Base-by-base conservation (phyloP, 108 stramenopile genomes). In the Stephanodiscus triporus region DNA sequence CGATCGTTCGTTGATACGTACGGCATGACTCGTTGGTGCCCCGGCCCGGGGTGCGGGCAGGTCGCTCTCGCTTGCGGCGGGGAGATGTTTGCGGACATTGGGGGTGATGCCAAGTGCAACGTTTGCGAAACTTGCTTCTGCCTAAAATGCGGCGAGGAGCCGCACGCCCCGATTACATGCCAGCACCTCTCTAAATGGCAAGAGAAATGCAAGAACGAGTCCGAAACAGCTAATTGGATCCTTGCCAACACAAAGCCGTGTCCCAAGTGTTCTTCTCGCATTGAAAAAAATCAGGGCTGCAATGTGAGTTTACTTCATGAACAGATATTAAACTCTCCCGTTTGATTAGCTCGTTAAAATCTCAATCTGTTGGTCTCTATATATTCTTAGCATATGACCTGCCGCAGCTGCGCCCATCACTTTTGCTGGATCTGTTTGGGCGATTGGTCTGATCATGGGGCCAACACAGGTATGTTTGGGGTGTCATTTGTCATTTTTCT, bases 371-470 rank as follows among this genome's bases (percentile, higher is more conserved):
- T 24, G 53, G 2, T 54, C 24, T 14, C 23, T 54, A 4, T 6
- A 54, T 54, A 11, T 9, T 54, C 9, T 11, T 22, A 54, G 81
- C 98, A 99, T 93, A 99, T 99, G 95, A 96, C 93, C 40, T 87
- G 87, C 72, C 83, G 83, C 43, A 64, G 76, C 29, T 91, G 86
- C 66, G 80, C 85, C 61, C 68, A 84, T 66, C 98, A 99, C 75
- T 99, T 99, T 73, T 99, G 99, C 86, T 99, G 99, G 99, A 98
- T 99, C 70, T 99, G 99, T 73, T 85, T 95, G 89, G 96, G 95
- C 8, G 80, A 90, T 65, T 99, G 99, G 99, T 54, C 55, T 9
- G 92, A 94, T 27, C 99, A 99, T 79, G 99, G 98, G 2, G 88
- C 97, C 43, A 96, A 86, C 66, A 99, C 97, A 8, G 99, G 99